These are phyloP conservation scores for Saccharomycopsis amapae DNA, from an alignment of 805 yeast genomes.

Conservation along the genomic window DNA sequence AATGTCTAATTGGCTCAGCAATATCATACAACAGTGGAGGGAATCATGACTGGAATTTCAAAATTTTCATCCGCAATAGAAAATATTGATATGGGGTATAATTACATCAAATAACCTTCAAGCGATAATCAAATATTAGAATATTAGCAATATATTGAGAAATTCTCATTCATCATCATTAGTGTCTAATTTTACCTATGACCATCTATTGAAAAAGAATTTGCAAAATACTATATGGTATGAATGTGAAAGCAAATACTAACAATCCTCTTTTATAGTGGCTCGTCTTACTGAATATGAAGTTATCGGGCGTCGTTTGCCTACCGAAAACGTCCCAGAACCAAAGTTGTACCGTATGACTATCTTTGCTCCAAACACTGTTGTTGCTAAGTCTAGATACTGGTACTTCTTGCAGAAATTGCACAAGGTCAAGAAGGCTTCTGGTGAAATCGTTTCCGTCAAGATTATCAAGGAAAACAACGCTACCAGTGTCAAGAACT, in stretches of 20 bases:
- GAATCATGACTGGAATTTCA: too few species aligned
- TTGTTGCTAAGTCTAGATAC: constrained; percentile 99
- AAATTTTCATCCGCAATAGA: too few species aligned
- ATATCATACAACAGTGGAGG: too few species aligned
- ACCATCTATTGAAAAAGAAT: too few species aligned
- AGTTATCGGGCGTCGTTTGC: constrained; percentile 99
- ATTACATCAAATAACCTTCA: too few species aligned
- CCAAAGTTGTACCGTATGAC: constrained; percentile 99
- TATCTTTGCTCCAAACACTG: constrained; percentile 98
- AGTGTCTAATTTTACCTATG: too few species aligned
- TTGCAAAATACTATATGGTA: too few species aligned
- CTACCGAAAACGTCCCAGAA: constrained; percentile 97
- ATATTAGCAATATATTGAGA: too few species aligned
- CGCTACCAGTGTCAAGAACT: constrained; percentile 99
- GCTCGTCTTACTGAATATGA: constrained; percentile 98
- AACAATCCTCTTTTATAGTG: constrained; percentile 40
- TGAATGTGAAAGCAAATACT: constrained; percentile 5
- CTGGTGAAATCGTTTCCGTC: constrained; percentile 97
- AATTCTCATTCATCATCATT: too few species aligned
- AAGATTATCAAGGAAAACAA: constrained; percentile 87
- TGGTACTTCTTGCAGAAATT: constrained; percentile 99
- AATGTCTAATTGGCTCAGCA: too few species aligned
- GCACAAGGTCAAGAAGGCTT: constrained; percentile 99
- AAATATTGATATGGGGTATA: too few species aligned
- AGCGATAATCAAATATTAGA: too few species aligned